A percentile compares a stretch with the other conserved stretches of the same genome.
Evolutionary conservation across 1,284 basidiomycete genomes (phyloP).

Genomic region (Trichosporon ovoides): DNA sequence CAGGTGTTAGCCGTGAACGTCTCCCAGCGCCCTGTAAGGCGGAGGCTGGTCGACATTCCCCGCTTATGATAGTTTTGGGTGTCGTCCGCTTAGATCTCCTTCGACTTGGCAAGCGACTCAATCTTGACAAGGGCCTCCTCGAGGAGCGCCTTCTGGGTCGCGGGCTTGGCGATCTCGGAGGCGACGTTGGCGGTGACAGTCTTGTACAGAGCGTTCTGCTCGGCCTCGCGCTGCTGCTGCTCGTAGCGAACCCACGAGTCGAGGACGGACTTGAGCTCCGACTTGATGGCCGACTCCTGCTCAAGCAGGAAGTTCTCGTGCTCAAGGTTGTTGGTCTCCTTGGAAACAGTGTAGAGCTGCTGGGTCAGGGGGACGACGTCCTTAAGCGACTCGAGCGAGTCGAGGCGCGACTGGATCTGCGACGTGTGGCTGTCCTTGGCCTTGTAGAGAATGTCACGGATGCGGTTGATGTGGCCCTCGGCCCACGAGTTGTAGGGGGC

Average conservation of each 20-base stretch:
- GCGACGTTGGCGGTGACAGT: slow-evolving; percentile 81
- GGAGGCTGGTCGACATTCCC: not conserved
- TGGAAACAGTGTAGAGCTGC: slow-evolving; percentile 85
- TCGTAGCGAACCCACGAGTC: slow-evolving; percentile 98
- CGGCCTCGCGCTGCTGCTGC: slow-evolving; percentile 91
- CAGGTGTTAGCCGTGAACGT: not conserved
- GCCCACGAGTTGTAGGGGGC: slow-evolving; percentile 94
- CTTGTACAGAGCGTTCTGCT: slow-evolving; percentile 87
- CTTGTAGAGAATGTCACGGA: slow-evolving; percentile 73
- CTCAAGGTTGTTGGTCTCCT: slow-evolving; percentile 92
- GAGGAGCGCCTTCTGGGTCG: slow-evolving; percentile 88
- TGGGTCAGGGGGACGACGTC: slow-evolving; percentile 87
- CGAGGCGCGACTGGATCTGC: slow-evolving; percentile 88
- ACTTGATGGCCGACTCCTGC: slow-evolving; percentile 79
- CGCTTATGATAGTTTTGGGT: slow-evolving; percentile 2
- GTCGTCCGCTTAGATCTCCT: slow-evolving; percentile 56
- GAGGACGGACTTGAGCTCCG: slow-evolving; percentile 89
- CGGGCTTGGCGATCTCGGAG: slow-evolving; percentile 77
- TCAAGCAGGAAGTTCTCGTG: slow-evolving; percentile 82
- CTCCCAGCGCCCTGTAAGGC: not conserved
- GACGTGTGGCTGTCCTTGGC: slow-evolving; percentile 86
- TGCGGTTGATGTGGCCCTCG: slow-evolving; percentile 72
- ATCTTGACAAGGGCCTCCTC: slow-evolving; percentile 79
- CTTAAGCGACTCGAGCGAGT: slow-evolving; percentile 85
- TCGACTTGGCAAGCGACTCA: slow-evolving; percentile 71